Percentiles rank a stretch among this genome's conserved stretches.
Evolutionary conservation across 2,329 filamentous ascomycete genomes (phyloP).

Genomic region (Colletotrichum falcatum): DNA sequence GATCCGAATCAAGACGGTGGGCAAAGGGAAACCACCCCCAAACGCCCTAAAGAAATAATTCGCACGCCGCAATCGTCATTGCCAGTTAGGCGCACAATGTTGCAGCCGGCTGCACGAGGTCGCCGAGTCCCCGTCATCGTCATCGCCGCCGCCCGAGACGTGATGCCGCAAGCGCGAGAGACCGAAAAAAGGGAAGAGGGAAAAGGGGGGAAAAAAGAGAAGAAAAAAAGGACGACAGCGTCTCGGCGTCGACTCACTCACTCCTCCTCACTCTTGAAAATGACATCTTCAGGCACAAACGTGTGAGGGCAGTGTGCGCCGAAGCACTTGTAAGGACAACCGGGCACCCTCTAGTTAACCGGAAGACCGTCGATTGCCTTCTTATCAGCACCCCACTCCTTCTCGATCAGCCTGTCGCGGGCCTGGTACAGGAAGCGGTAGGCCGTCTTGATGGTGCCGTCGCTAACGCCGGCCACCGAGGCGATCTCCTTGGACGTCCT

Average conservation of each 20-base stretch:
- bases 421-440: conserved; percentile 89
- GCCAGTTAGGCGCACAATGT: background rate
- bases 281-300: background rate
- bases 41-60: conserved; percentile 11
- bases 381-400: conserved; percentile 79
- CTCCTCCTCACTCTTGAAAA: conserved; percentile 1
- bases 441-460: conserved; percentile 95
- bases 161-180: too few relatives aligned
- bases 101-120: conserved; percentile 9
- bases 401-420: conserved; percentile 78
- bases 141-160: background rate
- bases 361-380: conserved; percentile 80
- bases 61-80: background rate
- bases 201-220: too few relatives aligned
- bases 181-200: too few relatives aligned
- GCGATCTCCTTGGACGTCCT: conserved; percentile 90
- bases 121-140: too few relatives aligned
- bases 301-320: background rate
- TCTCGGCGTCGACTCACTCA: background rate
- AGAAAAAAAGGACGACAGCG: too few relatives aligned
- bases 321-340: background rate
- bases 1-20: conserved; percentile 11
- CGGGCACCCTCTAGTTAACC: conserved; percentile 39
- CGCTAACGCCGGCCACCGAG: conserved; percentile 86
- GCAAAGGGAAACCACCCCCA: conserved; percentile 28